phyloP scores from a whole-genome alignment of 129 eudicot genomes.

The Escallonia rubra region DNA sequence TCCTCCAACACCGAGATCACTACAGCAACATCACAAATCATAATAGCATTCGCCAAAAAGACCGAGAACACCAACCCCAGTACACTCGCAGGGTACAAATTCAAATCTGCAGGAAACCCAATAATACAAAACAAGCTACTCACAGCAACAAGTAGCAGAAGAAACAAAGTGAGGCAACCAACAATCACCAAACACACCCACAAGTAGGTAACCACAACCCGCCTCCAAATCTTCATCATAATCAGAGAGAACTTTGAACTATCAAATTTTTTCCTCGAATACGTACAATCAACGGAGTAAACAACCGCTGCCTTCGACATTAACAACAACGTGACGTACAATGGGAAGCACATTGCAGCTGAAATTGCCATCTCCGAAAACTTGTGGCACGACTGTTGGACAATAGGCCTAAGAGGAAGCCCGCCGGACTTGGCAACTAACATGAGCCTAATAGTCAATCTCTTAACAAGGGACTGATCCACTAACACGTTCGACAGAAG shows the following conservation, averaged over 20 bases:
- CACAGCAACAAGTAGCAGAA: constrained; percentile 52
- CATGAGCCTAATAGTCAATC: constrained; percentile 54
- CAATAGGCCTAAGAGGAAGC: constrained; percentile 54
- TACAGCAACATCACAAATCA: constrained; percentile 65
- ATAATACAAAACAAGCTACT: constrained; percentile 49
- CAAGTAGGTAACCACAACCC: constrained; percentile 63
- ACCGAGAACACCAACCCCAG: constrained; percentile 65
- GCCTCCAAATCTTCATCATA: constrained; percentile 59
- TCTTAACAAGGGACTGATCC: constrained; percentile 58
- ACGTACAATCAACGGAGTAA: constrained; percentile 86
- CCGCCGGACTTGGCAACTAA: constrained; percentile 65
- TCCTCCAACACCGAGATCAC: constrained; percentile 95
- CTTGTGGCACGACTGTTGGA: constrained; percentile 67
- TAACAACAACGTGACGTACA: constrained; percentile 55
- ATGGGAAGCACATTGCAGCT: constrained; percentile 67
- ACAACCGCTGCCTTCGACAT: constrained; percentile 85
- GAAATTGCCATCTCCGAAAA: constrained; percentile 62
- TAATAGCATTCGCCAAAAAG: constrained; percentile 67
- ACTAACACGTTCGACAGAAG: constrained; percentile 66
- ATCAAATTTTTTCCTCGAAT: constrained; percentile 68
- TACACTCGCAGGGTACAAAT: constrained; percentile 44
- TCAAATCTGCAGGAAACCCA: constrained; percentile 57
- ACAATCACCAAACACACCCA: constrained; percentile 58
- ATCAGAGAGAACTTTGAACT: constrained; percentile 52
- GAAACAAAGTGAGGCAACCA: constrained; percentile 60